phyloP scores from a whole-genome alignment of 345 rosid genomes.

The Syzygium aqueum region DNA sequence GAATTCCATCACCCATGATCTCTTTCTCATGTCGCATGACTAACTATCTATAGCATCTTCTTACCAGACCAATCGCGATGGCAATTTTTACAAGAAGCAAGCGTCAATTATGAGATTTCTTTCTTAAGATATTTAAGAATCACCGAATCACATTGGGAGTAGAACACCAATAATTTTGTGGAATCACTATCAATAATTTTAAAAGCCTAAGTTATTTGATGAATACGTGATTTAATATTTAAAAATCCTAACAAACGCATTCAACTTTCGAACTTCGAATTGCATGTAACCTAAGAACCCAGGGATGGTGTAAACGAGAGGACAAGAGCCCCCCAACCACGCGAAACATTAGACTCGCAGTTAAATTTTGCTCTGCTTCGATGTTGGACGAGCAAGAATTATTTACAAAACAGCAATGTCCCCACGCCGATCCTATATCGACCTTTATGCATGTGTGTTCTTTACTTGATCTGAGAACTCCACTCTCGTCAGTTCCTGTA shows the following conservation, averaged over 20 bases:
- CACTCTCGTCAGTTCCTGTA: conserved; percentile 1
- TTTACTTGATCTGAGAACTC: not conserved
- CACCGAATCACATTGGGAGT: no score
- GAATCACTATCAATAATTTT: no score
- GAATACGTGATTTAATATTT: no score
- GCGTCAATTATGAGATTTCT: no score
- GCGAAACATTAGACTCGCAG: not conserved
- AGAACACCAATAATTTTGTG: no score
- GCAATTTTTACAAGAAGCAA: no score
- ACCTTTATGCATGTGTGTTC: not conserved
- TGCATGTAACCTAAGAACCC: not conserved
- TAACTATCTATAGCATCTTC: no score
- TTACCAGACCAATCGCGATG: no score
- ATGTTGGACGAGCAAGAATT: not conserved
- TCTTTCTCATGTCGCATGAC: no score
- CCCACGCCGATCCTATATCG: not conserved
- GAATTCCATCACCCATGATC: no score
- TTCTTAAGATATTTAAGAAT: no score
- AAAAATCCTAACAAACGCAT: not conserved
- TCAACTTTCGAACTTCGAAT: not conserved
- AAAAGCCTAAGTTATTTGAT: no score
- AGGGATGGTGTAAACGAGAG: not conserved
- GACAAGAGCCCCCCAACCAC: not conserved
- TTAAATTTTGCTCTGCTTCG: not conserved
- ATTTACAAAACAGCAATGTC: not conserved